Base-by-base conservation (phyloP, 208 protist species). In the Phytomonas francai region DNA sequence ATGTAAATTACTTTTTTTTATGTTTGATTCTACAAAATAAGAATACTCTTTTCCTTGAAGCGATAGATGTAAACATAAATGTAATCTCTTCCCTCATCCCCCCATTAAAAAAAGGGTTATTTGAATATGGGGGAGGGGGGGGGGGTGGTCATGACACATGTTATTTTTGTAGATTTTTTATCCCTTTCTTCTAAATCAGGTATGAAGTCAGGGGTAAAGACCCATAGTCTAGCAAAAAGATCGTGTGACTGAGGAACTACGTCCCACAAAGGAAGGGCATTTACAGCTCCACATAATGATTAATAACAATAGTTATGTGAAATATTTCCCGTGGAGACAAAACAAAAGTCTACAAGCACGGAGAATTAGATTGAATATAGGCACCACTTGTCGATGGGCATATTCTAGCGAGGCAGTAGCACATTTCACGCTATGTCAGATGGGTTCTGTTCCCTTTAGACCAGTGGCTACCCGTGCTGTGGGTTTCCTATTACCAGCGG, bases 1-100 rank as follows among this genome's bases (percentile, higher is more conserved):
- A 54, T 54, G 45, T 54, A 54, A 54, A 54, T 54, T 54, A 54
- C 45, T 54, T 54, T 12, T 54, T 54, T 25, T 54, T 54, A 16
- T 25, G 11, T 54, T 54, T 54, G 11, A 54, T 54, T 54, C 45
- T 25, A 25, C 16, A 22, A 25, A 54, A 7, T 54, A 54, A 19
- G 25, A 54, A 54, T 54, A 8, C 45, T 1, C 11, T 54, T 25
- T 54, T 22, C 6, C 19, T 54, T 19, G 25, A 54, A 54, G 45
- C 19, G 16, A 54, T 54, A 19, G 6, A 54, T 54, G 45, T 54
- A 54, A 25, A 1, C 19, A 19, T 9, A 54, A 54, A 54, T 54
- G 45, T 54, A 7, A 54, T 25, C 8, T 25, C 25, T 54, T 25
- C 22, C 22, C 9, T 45, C 0, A 16, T 45, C 8, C 39, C n/a